Conservation (phyloP, 305 asterid genomes). For the Euphrasia arctica region DNA sequence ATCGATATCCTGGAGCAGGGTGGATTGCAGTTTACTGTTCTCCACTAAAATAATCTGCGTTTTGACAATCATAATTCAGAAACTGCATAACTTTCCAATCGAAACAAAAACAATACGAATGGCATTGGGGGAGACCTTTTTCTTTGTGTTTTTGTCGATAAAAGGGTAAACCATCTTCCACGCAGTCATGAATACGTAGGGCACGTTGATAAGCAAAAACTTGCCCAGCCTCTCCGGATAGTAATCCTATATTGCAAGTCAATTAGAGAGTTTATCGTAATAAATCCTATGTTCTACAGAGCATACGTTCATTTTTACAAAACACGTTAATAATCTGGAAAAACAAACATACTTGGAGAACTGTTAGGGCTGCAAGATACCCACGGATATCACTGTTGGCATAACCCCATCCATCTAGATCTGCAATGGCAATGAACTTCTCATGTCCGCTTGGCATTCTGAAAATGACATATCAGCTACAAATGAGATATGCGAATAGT, state of each 20-base stretch:
- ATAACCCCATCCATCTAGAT: slow-evolving; percentile 71
- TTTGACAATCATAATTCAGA: not conserved
- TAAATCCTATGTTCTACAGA: not conserved
- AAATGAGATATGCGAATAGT: not conserved
- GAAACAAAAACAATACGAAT: not conserved
- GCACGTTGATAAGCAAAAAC: slow-evolving; percentile 57
- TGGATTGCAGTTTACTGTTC: slow-evolving; percentile 22
- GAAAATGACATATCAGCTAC: slow-evolving; percentile 16
- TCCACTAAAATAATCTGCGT: slow-evolving; percentile 30
- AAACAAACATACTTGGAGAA: slow-evolving; percentile 56
- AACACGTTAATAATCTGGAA: not conserved
- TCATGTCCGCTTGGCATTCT: slow-evolving; percentile 62
- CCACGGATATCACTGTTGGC: slow-evolving; percentile 72
- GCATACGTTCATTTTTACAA: not conserved
- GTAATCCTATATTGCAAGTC: slow-evolving; percentile 53
- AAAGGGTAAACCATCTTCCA: slow-evolving; percentile 64
- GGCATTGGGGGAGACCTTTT: slow-evolving; percentile 32
- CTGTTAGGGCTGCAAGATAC: slow-evolving; percentile 70
- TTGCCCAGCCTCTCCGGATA: slow-evolving; percentile 86
- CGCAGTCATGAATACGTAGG: slow-evolving; percentile 74
- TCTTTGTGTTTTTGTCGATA: slow-evolving; percentile 49
- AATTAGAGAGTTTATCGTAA: not conserved
- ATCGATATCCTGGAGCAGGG: slow-evolving; percentile 56
- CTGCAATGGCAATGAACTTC: slow-evolving; percentile 55
- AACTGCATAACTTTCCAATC: not conserved